Conservation (phyloP, 2,329 filamentous ascomycete genomes). For the Xylariaceae sp. region DNA sequence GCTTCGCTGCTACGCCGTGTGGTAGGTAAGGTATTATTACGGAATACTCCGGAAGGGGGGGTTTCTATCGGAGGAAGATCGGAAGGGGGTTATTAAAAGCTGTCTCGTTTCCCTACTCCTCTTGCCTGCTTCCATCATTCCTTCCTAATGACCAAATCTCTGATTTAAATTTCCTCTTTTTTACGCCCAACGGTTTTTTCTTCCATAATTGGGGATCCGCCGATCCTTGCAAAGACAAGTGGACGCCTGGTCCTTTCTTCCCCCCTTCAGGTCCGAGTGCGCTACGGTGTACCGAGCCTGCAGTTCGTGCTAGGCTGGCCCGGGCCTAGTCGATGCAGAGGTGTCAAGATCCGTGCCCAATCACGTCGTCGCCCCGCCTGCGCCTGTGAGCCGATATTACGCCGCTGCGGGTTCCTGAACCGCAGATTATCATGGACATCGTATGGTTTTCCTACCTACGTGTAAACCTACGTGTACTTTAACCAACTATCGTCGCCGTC, state of each 20-base stretch:
- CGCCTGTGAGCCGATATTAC: neutral
- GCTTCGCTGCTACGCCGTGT: neutral
- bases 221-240: slow-evolving; percentile 8
- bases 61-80: slow-evolving; percentile 1
- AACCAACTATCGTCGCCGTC: neutral
- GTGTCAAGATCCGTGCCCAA: slow-evolving; percentile 4
- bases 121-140: too few species aligned
- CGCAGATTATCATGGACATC: neutral
- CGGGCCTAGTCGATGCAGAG: neutral
- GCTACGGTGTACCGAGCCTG: neutral
- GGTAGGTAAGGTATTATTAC: neutral
- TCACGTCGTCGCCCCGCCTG: slow-evolving; percentile 2
- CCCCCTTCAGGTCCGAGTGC: slow-evolving; percentile 16
- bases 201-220: slow-evolving; percentile 19
- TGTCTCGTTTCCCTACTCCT: neutral
- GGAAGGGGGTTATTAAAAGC: neutral
- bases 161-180: neutral
- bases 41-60: neutral
- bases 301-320: neutral
- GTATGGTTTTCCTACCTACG: neutral
- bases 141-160: too few species aligned
- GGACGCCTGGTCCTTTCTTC: neutral
- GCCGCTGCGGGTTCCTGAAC: neutral
- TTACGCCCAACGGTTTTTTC: neutral
- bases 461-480: neutral